Base-by-base conservation (phyloP, 73 alveolate genomes). In the Symbiodinium natans region DNA sequence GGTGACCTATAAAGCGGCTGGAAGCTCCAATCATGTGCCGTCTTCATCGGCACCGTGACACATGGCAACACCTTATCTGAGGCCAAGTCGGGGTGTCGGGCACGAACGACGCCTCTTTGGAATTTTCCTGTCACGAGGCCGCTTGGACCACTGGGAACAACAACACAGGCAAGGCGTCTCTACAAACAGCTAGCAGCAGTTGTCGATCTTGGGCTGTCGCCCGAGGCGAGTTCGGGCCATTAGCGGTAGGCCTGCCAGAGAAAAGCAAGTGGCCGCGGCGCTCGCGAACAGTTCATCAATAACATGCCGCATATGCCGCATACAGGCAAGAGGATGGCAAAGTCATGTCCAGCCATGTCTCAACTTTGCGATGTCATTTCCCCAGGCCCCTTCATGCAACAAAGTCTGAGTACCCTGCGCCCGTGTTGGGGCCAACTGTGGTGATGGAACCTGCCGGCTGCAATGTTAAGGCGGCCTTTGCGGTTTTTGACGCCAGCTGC, bases 351-450 rank as follows among this genome's bases (percentile, higher is more conserved):
- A n/a, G n/a, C n/a, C n/a, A n/a, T n/a, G n/a, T n/a, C n/a, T n/a
- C n/a, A n/a, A n/a, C n/a, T n/a, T n/a, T n/a, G n/a, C n/a, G n/a
- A n/a, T n/a, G n/a, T n/a, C n/a, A 46, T 6, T 6, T 46, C 21
- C 59, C 13, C 13, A 46, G 59, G 59, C 59, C 59, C 59, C 13
- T 46, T 46, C 59, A 46, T 13, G 40, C 29, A 63, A 8, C 71
- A 63, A 23, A 2, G 17, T 23, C 80, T 63, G 80, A 63, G 80
- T 25, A 36, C 80, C 3, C 38, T 25, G 80, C 80, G 80, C 80
- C 80, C 80, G 80, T 63, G 80, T 63, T 63, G 80, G 80, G 80
- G 80, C 80, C 80, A 63, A 63, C 80, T 63, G 80, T 13, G 80
- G 80, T 63, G 80, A 63, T 63, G 80, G 80, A 63, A 63, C 80